phyloP scores from a whole-genome alignment of 768 basidiomycete genomes.

The Pisolithus tinctorius region DNA sequence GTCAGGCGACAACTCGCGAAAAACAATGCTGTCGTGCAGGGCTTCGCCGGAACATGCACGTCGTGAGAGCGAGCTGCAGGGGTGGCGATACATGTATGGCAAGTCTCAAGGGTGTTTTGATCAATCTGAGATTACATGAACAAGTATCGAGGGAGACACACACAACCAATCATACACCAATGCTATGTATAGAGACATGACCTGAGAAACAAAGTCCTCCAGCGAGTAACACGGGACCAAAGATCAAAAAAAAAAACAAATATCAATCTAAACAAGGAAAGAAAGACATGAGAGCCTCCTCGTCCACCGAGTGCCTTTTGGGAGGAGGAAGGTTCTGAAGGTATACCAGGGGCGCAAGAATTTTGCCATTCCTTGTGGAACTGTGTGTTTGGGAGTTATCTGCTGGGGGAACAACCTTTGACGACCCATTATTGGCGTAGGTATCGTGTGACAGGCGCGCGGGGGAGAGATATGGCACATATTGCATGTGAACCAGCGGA shows the following conservation, averaged over 20 bases:
- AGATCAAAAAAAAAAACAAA: conserved; percentile 10
- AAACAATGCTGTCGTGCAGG: background rate
- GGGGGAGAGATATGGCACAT: conserved; percentile 27
- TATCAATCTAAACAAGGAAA: conserved; percentile 26
- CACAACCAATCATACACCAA: background rate
- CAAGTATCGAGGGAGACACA: background rate
- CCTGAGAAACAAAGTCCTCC: conserved; percentile 3
- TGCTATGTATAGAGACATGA: background rate
- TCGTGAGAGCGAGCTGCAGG: background rate
- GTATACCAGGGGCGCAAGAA: conserved; percentile 59
- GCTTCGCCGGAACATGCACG: background rate
- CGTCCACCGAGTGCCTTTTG: conserved; percentile 64
- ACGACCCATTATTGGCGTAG: conserved; percentile 2
- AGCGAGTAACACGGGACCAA: background rate
- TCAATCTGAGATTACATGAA: background rate
- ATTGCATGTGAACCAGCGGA: conserved; percentile 17
- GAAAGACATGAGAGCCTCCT: conserved; percentile 62
- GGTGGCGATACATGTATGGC: background rate
- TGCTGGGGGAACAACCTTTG: background rate
- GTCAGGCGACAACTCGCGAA: background rate
- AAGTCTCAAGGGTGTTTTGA: too few species aligned
- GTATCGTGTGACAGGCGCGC: conserved; percentile 11
- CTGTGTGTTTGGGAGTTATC: background rate
- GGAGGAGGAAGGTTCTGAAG: conserved; percentile 53
- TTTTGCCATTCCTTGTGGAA: conserved; percentile 18